Conservation (phyloP, 2,329 filamentous ascomycete species). For the Diaporthe vaccinii region DNA sequence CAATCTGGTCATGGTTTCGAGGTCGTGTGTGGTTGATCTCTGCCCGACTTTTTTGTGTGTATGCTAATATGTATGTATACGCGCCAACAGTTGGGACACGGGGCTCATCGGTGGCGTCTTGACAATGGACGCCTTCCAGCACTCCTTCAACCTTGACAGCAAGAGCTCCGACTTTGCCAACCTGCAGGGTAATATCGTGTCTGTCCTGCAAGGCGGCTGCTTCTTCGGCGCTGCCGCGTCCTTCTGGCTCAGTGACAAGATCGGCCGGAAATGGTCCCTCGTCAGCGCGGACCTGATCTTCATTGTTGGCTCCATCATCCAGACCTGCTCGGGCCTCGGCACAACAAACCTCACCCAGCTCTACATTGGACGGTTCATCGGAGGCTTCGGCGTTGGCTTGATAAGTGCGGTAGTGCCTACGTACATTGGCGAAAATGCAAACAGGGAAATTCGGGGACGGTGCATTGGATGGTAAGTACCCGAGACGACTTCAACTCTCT, state of each 20-base stretch:
- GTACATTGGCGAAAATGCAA: constrained; percentile 40
- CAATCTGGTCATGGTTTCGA: not conserved
- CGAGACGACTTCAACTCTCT: no score
- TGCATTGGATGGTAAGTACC: constrained; percentile 38
- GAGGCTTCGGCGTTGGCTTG: constrained; percentile 41
- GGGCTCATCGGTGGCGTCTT: constrained; percentile 41
- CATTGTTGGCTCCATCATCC: constrained; percentile 33
- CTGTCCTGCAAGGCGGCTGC: constrained; percentile 40
- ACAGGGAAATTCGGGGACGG: constrained; percentile 37
- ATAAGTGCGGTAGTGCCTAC: constrained; percentile 40
- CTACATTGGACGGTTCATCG: constrained; percentile 39
- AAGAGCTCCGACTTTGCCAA: constrained; percentile 37
- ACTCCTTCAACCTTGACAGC: constrained; percentile 39
- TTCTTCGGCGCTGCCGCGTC: constrained; percentile 41
- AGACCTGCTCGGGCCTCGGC: constrained; percentile 35
- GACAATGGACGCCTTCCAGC: constrained; percentile 40
- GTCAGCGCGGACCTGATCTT: constrained; percentile 36
- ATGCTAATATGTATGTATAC: not conserved
- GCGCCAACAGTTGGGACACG: constrained; percentile 36
- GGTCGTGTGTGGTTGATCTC: not conserved
- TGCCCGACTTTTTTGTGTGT: not conserved
- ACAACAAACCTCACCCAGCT: constrained; percentile 38
- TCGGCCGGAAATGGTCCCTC: constrained; percentile 45
- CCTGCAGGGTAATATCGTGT: constrained; percentile 55
- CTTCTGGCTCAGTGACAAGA: constrained; percentile 67